Conservation (phyloP, 1,139 yeast species). For the Blastobotrys raffinosifermentans region DNA sequence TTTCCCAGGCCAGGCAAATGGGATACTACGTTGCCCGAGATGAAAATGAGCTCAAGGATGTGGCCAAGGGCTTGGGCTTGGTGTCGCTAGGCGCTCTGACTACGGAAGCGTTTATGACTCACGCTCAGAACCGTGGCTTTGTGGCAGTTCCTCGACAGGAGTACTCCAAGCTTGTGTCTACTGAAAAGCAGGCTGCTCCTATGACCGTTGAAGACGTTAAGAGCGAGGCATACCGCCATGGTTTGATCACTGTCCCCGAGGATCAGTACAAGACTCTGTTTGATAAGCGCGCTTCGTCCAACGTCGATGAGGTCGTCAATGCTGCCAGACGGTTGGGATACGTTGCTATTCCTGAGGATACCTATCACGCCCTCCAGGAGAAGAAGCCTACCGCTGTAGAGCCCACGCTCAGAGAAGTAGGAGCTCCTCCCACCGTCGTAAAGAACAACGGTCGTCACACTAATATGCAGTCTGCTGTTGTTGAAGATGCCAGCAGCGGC, state of each 20-base stretch:
- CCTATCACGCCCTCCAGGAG: slow-evolving; percentile 4
- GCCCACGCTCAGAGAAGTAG: slow-evolving; percentile 19
- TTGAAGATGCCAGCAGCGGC: slow-evolving; percentile 16
- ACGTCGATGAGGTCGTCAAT: slow-evolving; percentile 4
- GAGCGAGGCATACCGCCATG: slow-evolving; percentile 1
- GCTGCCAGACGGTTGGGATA: slow-evolving; percentile 14
- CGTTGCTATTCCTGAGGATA: slow-evolving; percentile 10
- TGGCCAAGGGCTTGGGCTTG: background rate
- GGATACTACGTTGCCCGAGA: background rate
- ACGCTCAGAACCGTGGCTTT: slow-evolving; percentile 13
- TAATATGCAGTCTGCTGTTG: slow-evolving; percentile 21
- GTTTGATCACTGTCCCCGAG: slow-evolving; percentile 4
- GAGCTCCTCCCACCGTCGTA: slow-evolving; percentile 21
- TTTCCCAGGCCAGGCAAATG: background rate
- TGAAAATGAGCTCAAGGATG: background rate
- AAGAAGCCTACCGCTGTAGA: slow-evolving; percentile 10
- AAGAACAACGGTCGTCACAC: slow-evolving; percentile 9
- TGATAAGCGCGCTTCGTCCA: too few relatives aligned
- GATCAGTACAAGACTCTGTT: slow-evolving; percentile 2
- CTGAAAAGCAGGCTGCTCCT: slow-evolving; percentile 1
- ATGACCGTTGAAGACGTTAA: slow-evolving; percentile 2
- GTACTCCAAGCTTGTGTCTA: background rate
- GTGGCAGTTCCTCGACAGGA: slow-evolving; percentile 11
- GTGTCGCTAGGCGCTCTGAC: background rate
- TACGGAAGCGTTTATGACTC: slow-evolving; percentile 3